Evolutionary conservation across 1,284 basidiomycete species (phyloP).

Genomic region (Pisolithus thermaeus): DNA sequence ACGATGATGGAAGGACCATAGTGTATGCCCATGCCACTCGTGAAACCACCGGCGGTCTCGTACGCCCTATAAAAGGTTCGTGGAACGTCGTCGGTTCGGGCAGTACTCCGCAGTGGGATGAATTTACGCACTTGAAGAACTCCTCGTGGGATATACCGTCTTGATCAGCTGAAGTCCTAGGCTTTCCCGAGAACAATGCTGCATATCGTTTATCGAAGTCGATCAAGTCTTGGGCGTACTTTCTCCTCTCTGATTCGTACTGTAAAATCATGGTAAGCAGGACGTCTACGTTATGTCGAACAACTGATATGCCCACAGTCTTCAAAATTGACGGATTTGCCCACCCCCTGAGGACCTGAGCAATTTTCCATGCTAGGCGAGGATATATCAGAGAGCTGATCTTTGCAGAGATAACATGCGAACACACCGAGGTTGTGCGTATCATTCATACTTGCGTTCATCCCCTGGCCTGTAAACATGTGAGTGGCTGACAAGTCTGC

Average conservation of each 20-base stretch:
- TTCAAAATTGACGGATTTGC: conserved; percentile 49
- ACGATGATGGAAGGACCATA: conserved; percentile 51
- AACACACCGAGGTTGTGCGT: conserved; percentile 34
- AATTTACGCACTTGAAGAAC: conserved; percentile 34
- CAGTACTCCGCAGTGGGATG: conserved; percentile 24
- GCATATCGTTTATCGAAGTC: conserved; percentile 46
- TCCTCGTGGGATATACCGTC: conserved; percentile 40
- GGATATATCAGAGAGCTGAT: background rate
- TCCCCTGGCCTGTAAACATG: conserved; percentile 47
- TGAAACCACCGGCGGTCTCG: conserved; percentile 50
- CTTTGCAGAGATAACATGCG: background rate
- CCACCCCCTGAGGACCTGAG: conserved; percentile 49
- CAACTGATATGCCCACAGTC: conserved; percentile 32
- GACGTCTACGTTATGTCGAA: background rate
- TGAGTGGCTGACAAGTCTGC: background rate
- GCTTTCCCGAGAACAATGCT: conserved; percentile 45
- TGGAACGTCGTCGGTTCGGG: conserved; percentile 11
- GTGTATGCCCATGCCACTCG: conserved; percentile 61
- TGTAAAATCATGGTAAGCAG: conserved; percentile 6
- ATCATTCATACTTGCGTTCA: conserved; percentile 63
- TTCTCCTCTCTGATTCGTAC: conserved; percentile 41
- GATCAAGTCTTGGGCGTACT: conserved; percentile 47
- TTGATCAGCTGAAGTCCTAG: conserved; percentile 18
- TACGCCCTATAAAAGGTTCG: conserved; percentile 45
- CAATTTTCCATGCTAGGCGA: conserved; percentile 49